Evolutionary conservation across 257 asterid genomes (phyloP).

Genomic region (Mitragyna speciosa): DNA sequence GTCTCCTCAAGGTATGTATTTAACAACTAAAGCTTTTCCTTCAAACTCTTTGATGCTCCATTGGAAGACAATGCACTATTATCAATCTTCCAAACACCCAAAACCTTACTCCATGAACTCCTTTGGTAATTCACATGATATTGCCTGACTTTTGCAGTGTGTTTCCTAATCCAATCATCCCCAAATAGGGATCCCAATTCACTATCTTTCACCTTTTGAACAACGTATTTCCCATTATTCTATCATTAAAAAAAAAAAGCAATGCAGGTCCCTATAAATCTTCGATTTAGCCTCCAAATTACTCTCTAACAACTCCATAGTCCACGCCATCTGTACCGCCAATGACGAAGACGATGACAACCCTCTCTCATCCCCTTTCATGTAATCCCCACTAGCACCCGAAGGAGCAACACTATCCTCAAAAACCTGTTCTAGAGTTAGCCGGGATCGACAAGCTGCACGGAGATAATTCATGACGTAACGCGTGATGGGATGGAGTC

Average conservation of each 20-base stretch:
- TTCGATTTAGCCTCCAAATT: slow-evolving; percentile 88
- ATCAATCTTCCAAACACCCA: slow-evolving; percentile 70
- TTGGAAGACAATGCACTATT: slow-evolving; percentile 51
- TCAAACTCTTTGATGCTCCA: slow-evolving; percentile 56
- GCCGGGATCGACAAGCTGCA: slow-evolving; percentile 85
- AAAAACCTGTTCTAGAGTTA: slow-evolving; percentile 78
- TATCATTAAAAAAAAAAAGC: slow-evolving; percentile 80
- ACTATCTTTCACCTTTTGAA: slow-evolving; percentile 75
- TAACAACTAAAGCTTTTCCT: slow-evolving; percentile 78
- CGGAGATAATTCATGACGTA: slow-evolving; percentile 97
- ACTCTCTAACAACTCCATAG: slow-evolving; percentile 89
- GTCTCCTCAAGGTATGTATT: slow-evolving; percentile 74
- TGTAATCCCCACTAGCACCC: slow-evolving; percentile 43
- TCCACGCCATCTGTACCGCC: slow-evolving; percentile 81
- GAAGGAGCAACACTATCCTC: slow-evolving; percentile 51
- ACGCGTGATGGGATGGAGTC: slow-evolving; percentile 90
- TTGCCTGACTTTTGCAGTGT: slow-evolving; percentile 70
- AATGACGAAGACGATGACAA: slow-evolving; percentile 56
- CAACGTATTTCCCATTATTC: slow-evolving; percentile 85
- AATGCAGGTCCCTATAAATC: slow-evolving; percentile 65
- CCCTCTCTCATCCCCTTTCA: slow-evolving; percentile 58
- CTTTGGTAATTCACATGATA: slow-evolving; percentile 80
- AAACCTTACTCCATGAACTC: slow-evolving; percentile 88
- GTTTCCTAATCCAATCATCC: slow-evolving; percentile 87
- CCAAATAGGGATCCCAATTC: slow-evolving; percentile 82